These are phyloP conservation scores for Taiwanofungus camphoratus DNA, from an alignment of 1,284 basidiomycete species.

Conservation along the genomic window DNA sequence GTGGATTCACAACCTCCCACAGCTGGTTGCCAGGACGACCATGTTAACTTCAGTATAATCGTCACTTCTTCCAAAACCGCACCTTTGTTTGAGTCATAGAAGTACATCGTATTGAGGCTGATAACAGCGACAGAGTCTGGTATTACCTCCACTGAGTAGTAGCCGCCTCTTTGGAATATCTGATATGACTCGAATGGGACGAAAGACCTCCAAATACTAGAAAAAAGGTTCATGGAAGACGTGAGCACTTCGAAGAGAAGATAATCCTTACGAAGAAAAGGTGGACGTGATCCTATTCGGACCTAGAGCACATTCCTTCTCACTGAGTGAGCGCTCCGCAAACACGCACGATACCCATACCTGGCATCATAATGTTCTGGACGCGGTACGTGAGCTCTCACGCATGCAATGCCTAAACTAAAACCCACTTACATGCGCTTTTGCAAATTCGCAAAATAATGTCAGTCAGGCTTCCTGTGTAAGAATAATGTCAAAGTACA, in stretches of 20 bases:
- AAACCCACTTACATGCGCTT: slow-evolving; percentile 54
- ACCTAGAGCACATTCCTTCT: slow-evolving; percentile 34
- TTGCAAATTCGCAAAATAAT: slow-evolving; percentile 14
- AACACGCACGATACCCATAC: slow-evolving; percentile 27
- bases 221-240: slow-evolving; percentile 12
- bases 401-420: not conserved
- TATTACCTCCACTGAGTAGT: slow-evolving; percentile 81
- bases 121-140: slow-evolving; percentile 75
- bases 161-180: slow-evolving; percentile 81
- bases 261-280: slow-evolving; percentile 57
- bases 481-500: slow-evolving; percentile 28
- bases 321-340: slow-evolving; percentile 5
- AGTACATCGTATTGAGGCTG: slow-evolving; percentile 89
- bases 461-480: slow-evolving; percentile 9
- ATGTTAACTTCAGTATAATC: slow-evolving; percentile 7
- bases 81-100: slow-evolving; percentile 90
- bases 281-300: slow-evolving; percentile 78
- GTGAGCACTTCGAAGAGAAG: slow-evolving; percentile 1
- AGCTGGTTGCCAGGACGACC: slow-evolving; percentile 27
- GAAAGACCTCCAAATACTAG: slow-evolving; percentile 78
- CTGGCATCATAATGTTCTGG: slow-evolving; percentile 65
- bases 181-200: slow-evolving; percentile 81
- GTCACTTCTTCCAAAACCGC: slow-evolving; percentile 15
- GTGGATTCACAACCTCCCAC: slow-evolving; percentile 64
- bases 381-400: slow-evolving; percentile 8